A percentile compares a stretch with the other conserved stretches of the same genome.
Conservation (phyloP, 805 yeast species). For the Nakazawaea wyomingensis region DNA sequence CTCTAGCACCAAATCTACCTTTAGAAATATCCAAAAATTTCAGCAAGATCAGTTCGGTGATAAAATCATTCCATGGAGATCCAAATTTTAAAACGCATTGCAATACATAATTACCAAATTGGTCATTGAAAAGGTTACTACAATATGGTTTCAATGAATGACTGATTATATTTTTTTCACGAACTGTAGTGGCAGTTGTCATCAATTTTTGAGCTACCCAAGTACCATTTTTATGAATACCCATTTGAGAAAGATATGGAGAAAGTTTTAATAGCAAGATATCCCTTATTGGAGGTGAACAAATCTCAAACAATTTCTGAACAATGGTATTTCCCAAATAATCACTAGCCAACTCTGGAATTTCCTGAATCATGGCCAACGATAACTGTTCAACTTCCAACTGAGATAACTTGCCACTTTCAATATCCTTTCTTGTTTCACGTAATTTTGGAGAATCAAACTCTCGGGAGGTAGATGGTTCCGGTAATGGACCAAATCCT, state of each 20-base stretch:
- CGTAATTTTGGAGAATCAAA: constrained; percentile 87
- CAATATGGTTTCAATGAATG: constrained; percentile 73
- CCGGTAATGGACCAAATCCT: constrained; percentile 75
- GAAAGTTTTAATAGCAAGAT: constrained; percentile 74
- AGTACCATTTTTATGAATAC: constrained; percentile 96
- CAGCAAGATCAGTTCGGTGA: constrained; percentile 75
- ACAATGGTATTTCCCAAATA: constrained; percentile 94
- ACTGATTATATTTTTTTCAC: constrained; percentile 62
- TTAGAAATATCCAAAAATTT: constrained; percentile 77
- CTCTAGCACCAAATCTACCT: constrained; percentile 93
- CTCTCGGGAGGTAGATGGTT: constrained; percentile 58
- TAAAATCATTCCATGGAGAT: constrained; percentile 82
- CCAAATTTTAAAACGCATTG: constrained; percentile 93
- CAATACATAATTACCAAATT: constrained; percentile 93
- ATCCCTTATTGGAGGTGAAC: constrained; percentile 67
- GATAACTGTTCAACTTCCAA: constrained; percentile 77
- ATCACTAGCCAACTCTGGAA: constrained; percentile 88
- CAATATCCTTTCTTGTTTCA: constrained; percentile 75
- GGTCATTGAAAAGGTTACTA: constrained; percentile 85
- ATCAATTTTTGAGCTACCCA: constrained; percentile 99
- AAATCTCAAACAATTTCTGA: constrained; percentile 76
- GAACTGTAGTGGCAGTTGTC: constrained; percentile 58
- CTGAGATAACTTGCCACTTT: constrained; percentile 45
- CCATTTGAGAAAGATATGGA: constrained; percentile 83
- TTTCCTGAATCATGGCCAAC: constrained; percentile 76